phyloP scores from a whole-genome alignment of 2,329 filamentous ascomycete genomes.

The Cryphonectria nitschkei region DNA sequence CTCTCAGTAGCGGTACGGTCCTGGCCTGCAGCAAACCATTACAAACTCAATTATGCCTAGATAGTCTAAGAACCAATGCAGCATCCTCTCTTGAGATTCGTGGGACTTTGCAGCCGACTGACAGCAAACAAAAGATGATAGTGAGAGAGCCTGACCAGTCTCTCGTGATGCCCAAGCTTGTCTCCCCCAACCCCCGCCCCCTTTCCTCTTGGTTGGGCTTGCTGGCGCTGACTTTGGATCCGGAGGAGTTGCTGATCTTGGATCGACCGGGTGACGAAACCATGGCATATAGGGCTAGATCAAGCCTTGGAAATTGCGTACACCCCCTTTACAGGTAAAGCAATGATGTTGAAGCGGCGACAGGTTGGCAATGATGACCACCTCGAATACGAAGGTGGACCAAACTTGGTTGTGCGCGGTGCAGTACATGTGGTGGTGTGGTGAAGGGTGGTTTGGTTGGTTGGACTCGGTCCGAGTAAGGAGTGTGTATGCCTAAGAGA shows the following conservation, averaged over 20 bases:
- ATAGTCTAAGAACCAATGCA: conserved; percentile 27
- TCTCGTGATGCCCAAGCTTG: neutral
- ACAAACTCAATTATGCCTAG: conserved; percentile 27
- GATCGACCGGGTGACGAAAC: neutral
- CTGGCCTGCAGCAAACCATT: conserved; percentile 19
- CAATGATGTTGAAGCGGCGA: neutral
- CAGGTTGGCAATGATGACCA: conserved; percentile 2
- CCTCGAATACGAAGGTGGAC: neutral
- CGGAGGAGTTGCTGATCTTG: neutral
- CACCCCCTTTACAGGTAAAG: neutral
- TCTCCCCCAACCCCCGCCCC: too few species aligned
- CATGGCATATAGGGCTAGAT: neutral
- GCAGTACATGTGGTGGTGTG: too few species aligned
- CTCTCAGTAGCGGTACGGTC: conserved; percentile 13
- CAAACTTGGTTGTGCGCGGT: neutral
- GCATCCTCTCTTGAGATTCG: conserved; percentile 15
- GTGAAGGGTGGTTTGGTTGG: too few species aligned
- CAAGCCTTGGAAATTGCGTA: neutral
- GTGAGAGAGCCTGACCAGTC: neutral
- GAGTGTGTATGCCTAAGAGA: neutral
- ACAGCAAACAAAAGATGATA: neutral
- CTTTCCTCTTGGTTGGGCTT: neutral
- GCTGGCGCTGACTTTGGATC: neutral
- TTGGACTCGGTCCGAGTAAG: neutral
- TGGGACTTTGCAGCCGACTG: neutral